phyloP scores from a whole-genome alignment of 179 eudicot species.

The Corrigiola litoralis region DNA sequence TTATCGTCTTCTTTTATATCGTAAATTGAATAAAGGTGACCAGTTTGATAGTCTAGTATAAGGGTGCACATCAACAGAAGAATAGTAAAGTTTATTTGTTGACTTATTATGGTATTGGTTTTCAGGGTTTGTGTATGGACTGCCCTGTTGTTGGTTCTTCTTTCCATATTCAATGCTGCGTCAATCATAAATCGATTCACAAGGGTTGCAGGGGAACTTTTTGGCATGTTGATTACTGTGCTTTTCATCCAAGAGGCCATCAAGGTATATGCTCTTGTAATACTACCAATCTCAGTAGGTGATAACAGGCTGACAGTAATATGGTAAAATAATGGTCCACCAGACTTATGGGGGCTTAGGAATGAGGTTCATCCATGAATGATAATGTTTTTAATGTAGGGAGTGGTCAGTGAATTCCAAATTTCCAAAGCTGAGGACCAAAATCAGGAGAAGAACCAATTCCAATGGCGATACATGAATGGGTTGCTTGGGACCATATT shows the following conservation, averaged over 20 bases:
- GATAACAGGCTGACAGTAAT: neutral
- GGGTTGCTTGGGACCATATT: slow-evolving; percentile 48
- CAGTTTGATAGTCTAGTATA: too few relatives aligned
- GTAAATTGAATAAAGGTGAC: too few relatives aligned
- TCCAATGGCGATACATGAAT: slow-evolving; percentile 52
- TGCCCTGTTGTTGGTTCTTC: slow-evolving; percentile 42
- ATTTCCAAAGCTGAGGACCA: slow-evolving; percentile 32
- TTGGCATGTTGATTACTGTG: slow-evolving; percentile 63
- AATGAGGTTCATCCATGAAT: neutral
- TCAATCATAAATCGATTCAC: slow-evolving; percentile 54
- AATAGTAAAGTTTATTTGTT: neutral
- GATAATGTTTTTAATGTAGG: slow-evolving; percentile 27
- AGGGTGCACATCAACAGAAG: neutral
- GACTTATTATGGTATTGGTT: neutral
- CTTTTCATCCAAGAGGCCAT: slow-evolving; percentile 63
- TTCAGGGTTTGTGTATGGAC: slow-evolving; percentile 75
- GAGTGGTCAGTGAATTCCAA: slow-evolving; percentile 48
- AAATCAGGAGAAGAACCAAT: slow-evolving; percentile 26
- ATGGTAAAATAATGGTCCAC: neutral
- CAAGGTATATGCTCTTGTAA: slow-evolving; percentile 32
- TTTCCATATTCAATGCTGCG: slow-evolving; percentile 46
- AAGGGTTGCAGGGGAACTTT: slow-evolving; percentile 64
- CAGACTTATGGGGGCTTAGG: neutral
- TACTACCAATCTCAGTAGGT: neutral
- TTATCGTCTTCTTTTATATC: neutral